phyloP scores from a whole-genome alignment of 2,329 filamentous ascomycete genomes.

The Aspergillus versicolor region DNA sequence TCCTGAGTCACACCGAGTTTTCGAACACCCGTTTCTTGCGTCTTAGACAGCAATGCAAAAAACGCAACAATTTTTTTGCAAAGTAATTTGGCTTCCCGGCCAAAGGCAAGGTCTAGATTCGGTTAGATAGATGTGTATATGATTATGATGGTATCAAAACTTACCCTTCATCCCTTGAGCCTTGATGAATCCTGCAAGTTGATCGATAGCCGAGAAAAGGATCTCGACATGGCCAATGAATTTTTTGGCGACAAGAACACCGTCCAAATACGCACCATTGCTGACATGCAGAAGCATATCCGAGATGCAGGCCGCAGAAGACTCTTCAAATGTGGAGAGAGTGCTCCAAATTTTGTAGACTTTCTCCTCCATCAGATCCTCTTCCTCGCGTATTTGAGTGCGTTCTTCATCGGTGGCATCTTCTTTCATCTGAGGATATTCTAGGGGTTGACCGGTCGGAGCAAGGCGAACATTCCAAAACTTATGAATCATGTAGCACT shows the following conservation, averaged over 20 bases:
- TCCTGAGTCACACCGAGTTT: constrained; percentile 97
- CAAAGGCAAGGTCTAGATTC: constrained; percentile 76
- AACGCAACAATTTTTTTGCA: constrained; percentile 99
- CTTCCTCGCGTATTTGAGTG: constrained; percentile 74
- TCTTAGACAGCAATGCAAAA: constrained; percentile 91
- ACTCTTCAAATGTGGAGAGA: constrained; percentile 94
- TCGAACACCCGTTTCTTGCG: constrained; percentile 83
- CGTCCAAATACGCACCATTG: constrained; percentile 94
- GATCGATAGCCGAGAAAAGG: constrained; percentile 83
- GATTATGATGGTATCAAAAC: constrained; percentile 23
- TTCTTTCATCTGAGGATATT: constrained; percentile 46
- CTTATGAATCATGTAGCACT: constrained; percentile 99
- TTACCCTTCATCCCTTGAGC: constrained; percentile 72
- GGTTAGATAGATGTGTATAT: constrained; percentile 17
- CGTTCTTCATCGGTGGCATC: constrained; percentile 68
- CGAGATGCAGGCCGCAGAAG: constrained; percentile 95
- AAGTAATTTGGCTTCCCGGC: constrained; percentile 94
- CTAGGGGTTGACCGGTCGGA: constrained; percentile 55
- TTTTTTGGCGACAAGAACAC: constrained; percentile 88
- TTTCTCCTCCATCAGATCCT: constrained; percentile 96
- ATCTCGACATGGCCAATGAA: constrained; percentile 97
- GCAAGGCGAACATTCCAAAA: constrained; percentile 97
- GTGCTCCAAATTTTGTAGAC: constrained; percentile 99
- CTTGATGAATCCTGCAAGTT: constrained; percentile 72
- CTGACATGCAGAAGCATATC: constrained; percentile 99